Evolutionary conservation across 1,139 yeast genomes (phyloP).

Genomic region (Lodderomyces orthopsilosis): DNA sequence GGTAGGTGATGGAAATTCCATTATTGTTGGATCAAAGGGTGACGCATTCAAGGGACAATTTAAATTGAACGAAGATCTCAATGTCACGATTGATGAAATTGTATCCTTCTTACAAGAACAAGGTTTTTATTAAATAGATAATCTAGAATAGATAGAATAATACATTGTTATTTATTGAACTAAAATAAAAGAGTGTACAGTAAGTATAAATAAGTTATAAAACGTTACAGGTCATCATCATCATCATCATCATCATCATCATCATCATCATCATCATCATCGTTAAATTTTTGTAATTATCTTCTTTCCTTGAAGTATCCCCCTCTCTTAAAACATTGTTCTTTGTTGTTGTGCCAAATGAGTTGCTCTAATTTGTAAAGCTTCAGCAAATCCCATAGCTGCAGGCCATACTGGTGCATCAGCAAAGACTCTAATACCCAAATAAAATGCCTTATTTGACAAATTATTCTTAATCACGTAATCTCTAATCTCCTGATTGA

Average conservation of each 20-base stretch:
- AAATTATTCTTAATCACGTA: constrained; percentile 41
- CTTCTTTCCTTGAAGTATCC: too few relatives aligned
- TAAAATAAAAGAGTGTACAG: not conserved
- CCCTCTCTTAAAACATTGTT: not conserved
- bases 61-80: constrained; percentile 19
- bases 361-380: constrained; percentile 64
- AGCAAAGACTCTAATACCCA: constrained; percentile 71
- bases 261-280: not conserved
- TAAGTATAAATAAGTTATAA: not conserved
- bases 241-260: constrained; percentile 1
- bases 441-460: constrained; percentile 54
- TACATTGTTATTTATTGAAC: not conserved
- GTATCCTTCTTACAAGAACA: constrained; percentile 71
- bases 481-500: constrained; percentile 31
- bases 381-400: constrained; percentile 73
- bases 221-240: not conserved
- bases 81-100: constrained; percentile 64
- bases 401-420: constrained; percentile 86
- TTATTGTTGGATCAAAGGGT: constrained; percentile 23
- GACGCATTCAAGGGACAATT: constrained; percentile 14
- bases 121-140: constrained; percentile 52
- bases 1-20: constrained; percentile 36
- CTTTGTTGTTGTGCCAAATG: constrained; percentile 1
- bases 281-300: too few relatives aligned
- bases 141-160: not conserved